phyloP scores from a whole-genome alignment of 805 yeast genomes.

The Geotrichum ghanense region DNA sequence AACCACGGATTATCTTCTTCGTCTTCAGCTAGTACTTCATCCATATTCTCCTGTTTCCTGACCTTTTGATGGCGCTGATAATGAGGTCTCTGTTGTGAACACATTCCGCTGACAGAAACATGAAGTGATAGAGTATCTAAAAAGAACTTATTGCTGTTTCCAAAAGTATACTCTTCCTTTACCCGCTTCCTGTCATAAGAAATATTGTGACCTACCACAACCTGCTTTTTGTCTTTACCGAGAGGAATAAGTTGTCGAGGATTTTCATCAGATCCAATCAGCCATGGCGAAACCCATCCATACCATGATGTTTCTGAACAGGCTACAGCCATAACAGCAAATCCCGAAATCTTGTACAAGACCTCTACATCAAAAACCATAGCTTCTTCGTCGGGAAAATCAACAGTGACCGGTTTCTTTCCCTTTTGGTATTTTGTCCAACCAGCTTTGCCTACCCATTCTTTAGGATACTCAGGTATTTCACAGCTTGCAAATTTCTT shows the following conservation, averaged over 20 bases:
- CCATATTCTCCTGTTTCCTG: constrained; percentile 11
- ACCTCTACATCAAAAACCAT: constrained; percentile 87
- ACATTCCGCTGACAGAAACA: constrained; percentile 81
- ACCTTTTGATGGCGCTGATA: constrained; percentile 40
- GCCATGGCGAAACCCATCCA: constrained; percentile 84
- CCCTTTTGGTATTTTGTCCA: constrained; percentile 69
- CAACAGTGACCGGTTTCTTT: constrained; percentile 42
- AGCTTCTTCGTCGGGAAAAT: constrained; percentile 57
- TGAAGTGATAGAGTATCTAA: constrained; percentile 91
- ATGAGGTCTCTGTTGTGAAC: constrained; percentile 76
- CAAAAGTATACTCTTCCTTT: constrained; percentile 66
- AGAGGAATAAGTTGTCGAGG: constrained; percentile 63
- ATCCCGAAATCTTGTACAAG: constrained; percentile 60
- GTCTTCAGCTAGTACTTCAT: constrained; percentile 17
- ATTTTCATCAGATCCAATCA: constrained; percentile 41
- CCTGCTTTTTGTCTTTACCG: constrained; percentile 37
- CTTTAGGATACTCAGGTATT: constrained; percentile 32
- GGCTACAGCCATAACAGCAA: constrained; percentile 75
- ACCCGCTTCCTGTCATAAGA: constrained; percentile 85
- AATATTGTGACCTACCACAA: constrained; percentile 83
- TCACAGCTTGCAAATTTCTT: constrained; percentile 31
- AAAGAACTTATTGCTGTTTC: constrained; percentile 60
- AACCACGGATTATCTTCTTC: constrained; percentile 60
- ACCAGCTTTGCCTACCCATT: constrained; percentile 57
- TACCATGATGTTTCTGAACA: constrained; percentile 76